phyloP scores from a whole-genome alignment of 2,329 filamentous ascomycete species.

The Leptographium wingfieldii region DNA sequence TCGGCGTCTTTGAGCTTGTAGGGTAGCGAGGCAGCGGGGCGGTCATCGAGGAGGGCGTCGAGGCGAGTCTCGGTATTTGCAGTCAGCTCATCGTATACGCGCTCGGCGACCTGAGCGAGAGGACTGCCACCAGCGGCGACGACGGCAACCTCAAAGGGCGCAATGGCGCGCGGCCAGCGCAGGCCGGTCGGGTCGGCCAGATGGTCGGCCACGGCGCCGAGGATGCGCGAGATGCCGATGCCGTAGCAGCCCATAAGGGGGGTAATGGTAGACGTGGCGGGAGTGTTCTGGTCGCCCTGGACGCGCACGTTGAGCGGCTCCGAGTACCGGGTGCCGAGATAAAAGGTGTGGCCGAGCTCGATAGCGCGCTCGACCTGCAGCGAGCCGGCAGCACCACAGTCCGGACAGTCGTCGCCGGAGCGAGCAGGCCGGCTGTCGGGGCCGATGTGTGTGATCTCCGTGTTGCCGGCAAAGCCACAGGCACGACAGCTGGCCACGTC shows the following conservation, averaged over 20 bases:
- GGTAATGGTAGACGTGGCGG: constrained; percentile 18
- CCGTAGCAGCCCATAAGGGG: constrained; percentile 90
- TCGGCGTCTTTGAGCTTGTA: constrained; percentile 92
- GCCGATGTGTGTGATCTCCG: constrained; percentile 54
- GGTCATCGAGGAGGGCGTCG: constrained; percentile 69
- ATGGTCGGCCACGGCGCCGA: constrained; percentile 72
- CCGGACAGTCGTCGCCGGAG: constrained; percentile 59
- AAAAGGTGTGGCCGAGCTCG: constrained; percentile 90
- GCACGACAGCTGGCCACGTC: constrained; percentile 60
- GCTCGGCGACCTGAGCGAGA: constrained; percentile 33
- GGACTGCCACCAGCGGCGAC: constrained; percentile 36
- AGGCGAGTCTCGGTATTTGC: constrained; percentile 18
- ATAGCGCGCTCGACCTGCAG: constrained; percentile 61
- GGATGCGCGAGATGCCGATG: constrained; percentile 82
- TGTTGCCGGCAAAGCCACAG: constrained; percentile 73
- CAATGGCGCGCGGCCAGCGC: constrained; percentile 78
- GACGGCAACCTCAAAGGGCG: constrained; percentile 68
- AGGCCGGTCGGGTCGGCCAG: constrained; percentile 60
- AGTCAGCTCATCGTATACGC: constrained; percentile 51
- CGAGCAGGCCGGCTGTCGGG: constrained; percentile 24
- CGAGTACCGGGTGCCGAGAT: constrained; percentile 82
- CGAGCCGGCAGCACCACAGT: constrained; percentile 45
- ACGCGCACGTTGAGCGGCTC: constrained; percentile 41
- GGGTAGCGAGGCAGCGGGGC: constrained; percentile 47
- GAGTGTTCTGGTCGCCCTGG: constrained; percentile 17